phyloP scores from a whole-genome alignment of 1,284 basidiomycete species.

The Leucoagaricus sp. region DNA sequence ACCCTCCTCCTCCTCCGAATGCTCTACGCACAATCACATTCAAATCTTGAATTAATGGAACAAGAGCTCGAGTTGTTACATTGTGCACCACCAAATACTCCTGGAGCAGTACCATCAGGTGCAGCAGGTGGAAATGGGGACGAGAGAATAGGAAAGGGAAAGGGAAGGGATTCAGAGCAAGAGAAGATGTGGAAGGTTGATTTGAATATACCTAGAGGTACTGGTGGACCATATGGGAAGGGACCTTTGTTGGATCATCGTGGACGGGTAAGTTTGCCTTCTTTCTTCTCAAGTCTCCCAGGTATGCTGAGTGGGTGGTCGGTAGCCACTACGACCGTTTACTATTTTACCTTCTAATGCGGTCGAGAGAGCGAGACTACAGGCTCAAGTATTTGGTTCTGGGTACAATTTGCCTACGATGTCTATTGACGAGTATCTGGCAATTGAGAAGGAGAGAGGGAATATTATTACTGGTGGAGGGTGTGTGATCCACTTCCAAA shows the following conservation, averaged over 20 bases:
- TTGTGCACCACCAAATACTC: conserved; percentile 51
- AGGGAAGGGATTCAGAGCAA: conserved; percentile 30
- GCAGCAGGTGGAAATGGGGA: conserved; percentile 36
- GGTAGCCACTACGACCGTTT: conserved; percentile 84
- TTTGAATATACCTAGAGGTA: conserved; percentile 31
- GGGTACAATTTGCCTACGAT: conserved; percentile 92
- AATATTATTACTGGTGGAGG: conserved; percentile 89
- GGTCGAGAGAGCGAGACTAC: conserved; percentile 69
- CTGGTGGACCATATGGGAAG: conserved; percentile 43
- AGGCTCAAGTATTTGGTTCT: conserved; percentile 83
- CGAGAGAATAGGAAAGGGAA: conserved; percentile 35
- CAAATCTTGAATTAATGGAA: conserved; percentile 67
- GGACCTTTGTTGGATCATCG: conserved; percentile 72
- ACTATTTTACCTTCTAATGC: conserved; percentile 82
- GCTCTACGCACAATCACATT: conserved; percentile 68
- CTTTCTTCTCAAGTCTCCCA: not conserved
- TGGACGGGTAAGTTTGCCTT: conserved; percentile 61
- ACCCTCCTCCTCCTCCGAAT: conserved; percentile 74
- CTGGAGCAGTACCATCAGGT: conserved; percentile 26
- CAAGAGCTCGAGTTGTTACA: conserved; percentile 78
- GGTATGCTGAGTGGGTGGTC: conserved; percentile 5
- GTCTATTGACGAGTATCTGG: conserved; percentile 95
- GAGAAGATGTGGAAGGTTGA: conserved; percentile 82
- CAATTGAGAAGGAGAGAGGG: conserved; percentile 81
- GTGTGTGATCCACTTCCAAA: conserved; percentile 42